Conservation (phyloP, 164 flowering plant genomes). For the Stephania yunnanensis region DNA sequence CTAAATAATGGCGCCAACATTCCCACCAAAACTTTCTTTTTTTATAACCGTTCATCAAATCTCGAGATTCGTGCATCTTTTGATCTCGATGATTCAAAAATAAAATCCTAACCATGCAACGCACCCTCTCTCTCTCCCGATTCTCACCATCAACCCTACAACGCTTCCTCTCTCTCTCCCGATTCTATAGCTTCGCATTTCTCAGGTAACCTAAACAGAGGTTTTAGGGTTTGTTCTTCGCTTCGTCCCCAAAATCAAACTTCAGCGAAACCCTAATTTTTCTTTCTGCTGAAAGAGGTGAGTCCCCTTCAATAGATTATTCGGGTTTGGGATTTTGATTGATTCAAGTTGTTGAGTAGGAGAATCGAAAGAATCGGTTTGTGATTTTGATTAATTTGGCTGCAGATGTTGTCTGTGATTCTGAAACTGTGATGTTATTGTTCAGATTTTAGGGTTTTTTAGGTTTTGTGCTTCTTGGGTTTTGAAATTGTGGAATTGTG, state of each 20-base stretch:
- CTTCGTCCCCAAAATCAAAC: neutral
- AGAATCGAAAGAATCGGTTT: too few relatives aligned
- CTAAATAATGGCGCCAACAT: too few relatives aligned
- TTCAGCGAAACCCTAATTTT: neutral
- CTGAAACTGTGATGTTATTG: neutral
- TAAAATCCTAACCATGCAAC: too few relatives aligned
- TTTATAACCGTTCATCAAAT: too few relatives aligned
- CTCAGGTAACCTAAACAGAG: neutral
- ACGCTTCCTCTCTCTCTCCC: neutral
- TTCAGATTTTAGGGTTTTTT: neutral
- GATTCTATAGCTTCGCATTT: neutral
- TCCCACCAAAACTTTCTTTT: too few relatives aligned
- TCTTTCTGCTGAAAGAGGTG: constrained; percentile 5
- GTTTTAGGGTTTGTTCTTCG: neutral
- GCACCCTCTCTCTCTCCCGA: too few relatives aligned
- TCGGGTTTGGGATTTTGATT: too few relatives aligned
- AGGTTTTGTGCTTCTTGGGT: neutral
- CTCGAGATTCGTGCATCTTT: too few relatives aligned
- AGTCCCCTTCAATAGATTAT: neutral
- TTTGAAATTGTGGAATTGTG: neutral
- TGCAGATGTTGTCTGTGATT: neutral
- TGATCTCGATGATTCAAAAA: too few relatives aligned
- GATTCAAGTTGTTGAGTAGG: neutral
- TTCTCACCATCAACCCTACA: too few relatives aligned
- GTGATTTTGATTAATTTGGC: neutral